These are phyloP conservation scores for Sapria himalayana DNA, from an alignment of 345 rosid genomes.

Conservation along the genomic window DNA sequence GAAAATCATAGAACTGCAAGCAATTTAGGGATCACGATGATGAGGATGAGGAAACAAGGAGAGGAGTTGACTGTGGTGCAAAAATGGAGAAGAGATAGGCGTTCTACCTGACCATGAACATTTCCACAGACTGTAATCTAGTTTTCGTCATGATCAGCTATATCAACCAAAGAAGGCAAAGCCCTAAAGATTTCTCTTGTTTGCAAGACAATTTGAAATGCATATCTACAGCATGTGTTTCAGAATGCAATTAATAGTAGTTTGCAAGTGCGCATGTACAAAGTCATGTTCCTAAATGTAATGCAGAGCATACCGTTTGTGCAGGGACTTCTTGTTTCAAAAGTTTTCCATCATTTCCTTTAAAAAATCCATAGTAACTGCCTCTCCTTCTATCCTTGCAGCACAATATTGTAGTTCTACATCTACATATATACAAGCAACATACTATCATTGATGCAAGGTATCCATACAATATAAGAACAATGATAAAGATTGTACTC, in stretches of 20 bases:
- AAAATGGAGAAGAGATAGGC: too few species aligned
- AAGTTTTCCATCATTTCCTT: slow-evolving; percentile 88
- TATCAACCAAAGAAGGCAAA: slow-evolving; percentile 73
- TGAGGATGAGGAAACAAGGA: too few species aligned
- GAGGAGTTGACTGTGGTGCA: too few species aligned
- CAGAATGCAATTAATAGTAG: too few species aligned
- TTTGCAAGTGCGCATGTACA: too few species aligned
- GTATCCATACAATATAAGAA: too few species aligned
- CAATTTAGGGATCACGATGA: too few species aligned
- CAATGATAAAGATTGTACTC: too few species aligned
- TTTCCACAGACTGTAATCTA: slow-evolving; percentile 92
- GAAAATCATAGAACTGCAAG: slow-evolving; percentile 82
- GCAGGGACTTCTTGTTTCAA: slow-evolving; percentile 69
- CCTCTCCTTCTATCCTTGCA: slow-evolving; percentile 82
- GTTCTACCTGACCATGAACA: slow-evolving; percentile 99
- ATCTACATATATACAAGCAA: too few species aligned
- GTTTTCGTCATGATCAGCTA: slow-evolving; percentile 41
- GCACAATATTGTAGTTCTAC: slow-evolving; percentile 93
- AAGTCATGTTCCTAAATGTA: too few species aligned
- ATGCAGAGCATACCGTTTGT: slow-evolving; percentile 36
- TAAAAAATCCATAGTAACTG: slow-evolving; percentile 71
- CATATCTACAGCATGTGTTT: slow-evolving; percentile 37
- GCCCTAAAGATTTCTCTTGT: slow-evolving; percentile 51
- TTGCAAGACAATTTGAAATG: slow-evolving; percentile 78
- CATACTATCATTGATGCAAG: too few species aligned